A percentile compares a stretch with the other conserved stretches of the same genome.
Evolutionary conservation across 164 flowering plant species (phyloP).

Genomic region (Berberis thunbergii): DNA sequence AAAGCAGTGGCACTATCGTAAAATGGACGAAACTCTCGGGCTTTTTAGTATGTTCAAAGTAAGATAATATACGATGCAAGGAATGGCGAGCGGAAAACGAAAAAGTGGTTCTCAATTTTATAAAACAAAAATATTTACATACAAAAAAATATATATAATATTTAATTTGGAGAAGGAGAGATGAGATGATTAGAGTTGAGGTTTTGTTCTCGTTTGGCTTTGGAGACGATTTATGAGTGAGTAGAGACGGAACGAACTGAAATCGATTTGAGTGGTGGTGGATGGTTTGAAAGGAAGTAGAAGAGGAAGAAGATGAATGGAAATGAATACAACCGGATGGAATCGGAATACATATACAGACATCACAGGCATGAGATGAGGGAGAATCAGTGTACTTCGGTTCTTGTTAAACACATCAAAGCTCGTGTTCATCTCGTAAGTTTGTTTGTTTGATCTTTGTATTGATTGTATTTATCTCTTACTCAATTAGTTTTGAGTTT

Average conservation of each 20-base stretch:
- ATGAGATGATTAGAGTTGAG: too few species aligned
- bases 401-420: constrained; percentile 48
- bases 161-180: too few species aligned
- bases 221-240: neutral
- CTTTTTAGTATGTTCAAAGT: too few species aligned
- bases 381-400: constrained; percentile 55
- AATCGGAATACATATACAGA: constrained; percentile 36
- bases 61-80: too few species aligned
- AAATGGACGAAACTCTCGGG: too few species aligned
- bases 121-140: too few species aligned
- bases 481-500: neutral
- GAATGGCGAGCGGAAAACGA: too few species aligned
- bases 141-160: too few species aligned
- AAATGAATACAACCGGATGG: constrained; percentile 31
- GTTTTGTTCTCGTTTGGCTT: neutral
- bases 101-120: too few species aligned
- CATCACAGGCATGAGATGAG: constrained; percentile 44
- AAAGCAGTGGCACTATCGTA: too few species aligned
- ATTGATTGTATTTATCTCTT: neutral
- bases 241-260: neutral
- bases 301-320: constrained; percentile 5
- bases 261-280: neutral
- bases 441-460: constrained; percentile 1
- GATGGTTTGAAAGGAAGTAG: constrained; percentile 3
- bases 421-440: constrained; percentile 55